Percentiles rank a stretch among this genome's conserved stretches.
These are phyloP conservation scores for Aspergillus thermomutatus DNA, from an alignment of 2,329 filamentous ascomycete genomes.

Conservation along the genomic window DNA sequence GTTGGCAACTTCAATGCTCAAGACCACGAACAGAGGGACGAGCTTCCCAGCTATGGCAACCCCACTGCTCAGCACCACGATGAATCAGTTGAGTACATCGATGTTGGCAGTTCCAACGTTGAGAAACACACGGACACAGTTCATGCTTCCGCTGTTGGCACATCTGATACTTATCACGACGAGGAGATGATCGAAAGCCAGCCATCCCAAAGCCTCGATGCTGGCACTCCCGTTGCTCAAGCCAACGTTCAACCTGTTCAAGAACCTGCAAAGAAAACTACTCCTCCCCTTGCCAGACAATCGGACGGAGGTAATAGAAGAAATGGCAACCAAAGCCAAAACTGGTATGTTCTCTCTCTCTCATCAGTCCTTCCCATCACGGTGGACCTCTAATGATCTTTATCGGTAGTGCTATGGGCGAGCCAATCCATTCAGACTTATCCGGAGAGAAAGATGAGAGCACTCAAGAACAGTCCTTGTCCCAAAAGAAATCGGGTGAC, in stretches of 20 bases:
- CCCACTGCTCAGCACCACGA: not conserved
- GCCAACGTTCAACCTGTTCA: not conserved
- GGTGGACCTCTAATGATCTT: not conserved
- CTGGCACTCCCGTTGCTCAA: not conserved
- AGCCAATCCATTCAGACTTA: not conserved
- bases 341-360: not conserved
- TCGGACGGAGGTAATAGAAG: not conserved
- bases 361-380: not conserved
- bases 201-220: not conserved
- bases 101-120: not conserved
- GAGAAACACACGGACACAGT: not conserved
- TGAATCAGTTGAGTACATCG: not conserved
- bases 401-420: not conserved
- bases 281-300: not conserved
- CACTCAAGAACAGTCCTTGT: not conserved
- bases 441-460: not conserved
- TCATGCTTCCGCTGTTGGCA: not conserved
- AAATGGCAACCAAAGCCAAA: not conserved
- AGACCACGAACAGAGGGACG: not conserved
- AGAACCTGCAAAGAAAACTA: not conserved
- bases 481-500: not conserved
- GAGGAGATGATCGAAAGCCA: not conserved
- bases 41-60: not conserved
- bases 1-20: too few species aligned
- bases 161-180: not conserved